Percentiles rank a stretch among this genome's conserved stretches.
Conservation (phyloP, 768 basidiomycete genomes). For the Amanita rubescens region DNA sequence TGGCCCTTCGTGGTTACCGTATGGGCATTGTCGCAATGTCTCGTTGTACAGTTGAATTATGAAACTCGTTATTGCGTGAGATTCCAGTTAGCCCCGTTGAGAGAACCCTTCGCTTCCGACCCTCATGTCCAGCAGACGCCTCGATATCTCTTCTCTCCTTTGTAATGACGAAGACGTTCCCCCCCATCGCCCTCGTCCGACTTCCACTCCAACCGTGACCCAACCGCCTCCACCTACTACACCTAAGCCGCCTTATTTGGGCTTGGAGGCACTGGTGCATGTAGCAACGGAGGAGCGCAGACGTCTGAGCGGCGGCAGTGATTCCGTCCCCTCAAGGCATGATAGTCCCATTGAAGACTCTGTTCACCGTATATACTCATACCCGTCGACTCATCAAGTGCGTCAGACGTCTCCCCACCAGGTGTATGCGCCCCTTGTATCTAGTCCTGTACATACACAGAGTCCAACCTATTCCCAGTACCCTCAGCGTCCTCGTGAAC, state of each 20-base stretch:
- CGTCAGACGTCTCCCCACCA: neutral
- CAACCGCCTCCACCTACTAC: conserved; percentile 14
- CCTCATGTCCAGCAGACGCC: conserved; percentile 30
- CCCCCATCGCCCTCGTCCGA: neutral
- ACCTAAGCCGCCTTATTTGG: conserved; percentile 23
- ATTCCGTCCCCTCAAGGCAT: conserved; percentile 4
- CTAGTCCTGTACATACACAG: conserved; percentile 1
- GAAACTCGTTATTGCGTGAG: conserved; percentile 8
- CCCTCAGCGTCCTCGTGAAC: neutral
- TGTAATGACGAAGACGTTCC: conserved; percentile 39
- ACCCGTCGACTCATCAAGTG: neutral
- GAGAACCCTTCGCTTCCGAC: conserved; percentile 14
- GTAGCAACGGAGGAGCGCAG: conserved; percentile 62
- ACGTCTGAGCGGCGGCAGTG: conserved; percentile 32
- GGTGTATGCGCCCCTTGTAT: neutral
- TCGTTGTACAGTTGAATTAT: conserved; percentile 62
- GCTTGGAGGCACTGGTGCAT: conserved; percentile 63
- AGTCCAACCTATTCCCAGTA: conserved; percentile 5
- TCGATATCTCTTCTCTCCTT: conserved; percentile 71
- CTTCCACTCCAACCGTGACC: conserved; percentile 12
- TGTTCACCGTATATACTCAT: neutral
- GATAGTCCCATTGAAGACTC: conserved; percentile 1
- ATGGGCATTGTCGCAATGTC: conserved; percentile 83
- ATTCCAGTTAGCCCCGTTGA: conserved; percentile 7
- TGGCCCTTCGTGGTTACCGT: conserved; percentile 57